Conservation (phyloP, 148 eudicot species). For the Silene conica region DNA sequence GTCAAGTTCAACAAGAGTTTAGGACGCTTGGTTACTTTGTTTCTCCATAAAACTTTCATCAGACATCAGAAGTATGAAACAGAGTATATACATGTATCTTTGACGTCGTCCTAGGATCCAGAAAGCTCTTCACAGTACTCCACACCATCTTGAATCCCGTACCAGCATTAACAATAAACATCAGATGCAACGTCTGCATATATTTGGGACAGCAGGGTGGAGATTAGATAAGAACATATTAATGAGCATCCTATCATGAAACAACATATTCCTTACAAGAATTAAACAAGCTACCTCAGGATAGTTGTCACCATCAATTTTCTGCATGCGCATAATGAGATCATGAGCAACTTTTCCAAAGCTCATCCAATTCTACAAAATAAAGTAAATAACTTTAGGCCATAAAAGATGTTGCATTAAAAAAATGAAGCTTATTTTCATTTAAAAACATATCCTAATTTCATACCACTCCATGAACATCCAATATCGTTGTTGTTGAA, state of each 20-base stretch:
- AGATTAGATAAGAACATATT: conserved; percentile 7
- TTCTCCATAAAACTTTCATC: conserved; percentile 4
- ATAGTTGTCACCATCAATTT: conserved; percentile 88
- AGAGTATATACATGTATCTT: conserved; percentile 69
- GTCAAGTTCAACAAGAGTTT: conserved; percentile 19
- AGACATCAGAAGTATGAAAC: background rate
- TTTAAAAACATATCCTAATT: background rate
- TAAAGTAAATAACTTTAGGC: conserved; percentile 9
- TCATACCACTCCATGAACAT: conserved; percentile 83
- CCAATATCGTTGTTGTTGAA: conserved; percentile 77
- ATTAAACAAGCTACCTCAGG: conserved; percentile 62
- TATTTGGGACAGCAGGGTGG: background rate
- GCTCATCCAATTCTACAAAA: conserved; percentile 87
- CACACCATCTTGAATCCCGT: conserved; percentile 78
- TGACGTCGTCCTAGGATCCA: conserved; percentile 81
- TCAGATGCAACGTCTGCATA: conserved; percentile 81
- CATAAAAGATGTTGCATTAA: conserved; percentile 13
- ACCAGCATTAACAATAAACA: conserved; percentile 94
- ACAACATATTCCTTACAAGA: background rate
- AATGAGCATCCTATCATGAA: background rate
- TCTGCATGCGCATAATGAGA: conserved; percentile 87
- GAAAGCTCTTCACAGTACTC: conserved; percentile 72
- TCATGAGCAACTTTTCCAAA: conserved; percentile 91
- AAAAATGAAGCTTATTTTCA: background rate
- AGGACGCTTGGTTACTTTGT: conserved; percentile 2